A percentile compares a stretch with the other conserved stretches of the same genome.
Evolutionary conservation across 768 basidiomycete species (phyloP).

Genomic region (Kwoniella newhampshirensis): DNA sequence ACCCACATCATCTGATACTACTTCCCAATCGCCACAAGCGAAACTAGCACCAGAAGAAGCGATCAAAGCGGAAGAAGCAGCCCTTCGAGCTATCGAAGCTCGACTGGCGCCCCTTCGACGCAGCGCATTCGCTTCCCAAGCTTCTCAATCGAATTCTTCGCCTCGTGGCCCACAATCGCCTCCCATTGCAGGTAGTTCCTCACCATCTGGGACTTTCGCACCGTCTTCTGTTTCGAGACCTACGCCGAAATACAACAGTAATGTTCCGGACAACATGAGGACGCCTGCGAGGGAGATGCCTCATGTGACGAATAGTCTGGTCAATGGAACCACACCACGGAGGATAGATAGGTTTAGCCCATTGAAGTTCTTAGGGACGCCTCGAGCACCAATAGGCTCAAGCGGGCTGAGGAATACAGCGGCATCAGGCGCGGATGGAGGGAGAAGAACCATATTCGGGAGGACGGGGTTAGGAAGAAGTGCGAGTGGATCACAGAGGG

Average conservation of each 20-base stretch:
- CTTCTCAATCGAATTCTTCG: background rate
- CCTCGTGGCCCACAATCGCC: constrained; percentile 10
- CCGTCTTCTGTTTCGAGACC: constrained; percentile 15
- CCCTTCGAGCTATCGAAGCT: constrained; percentile 40
- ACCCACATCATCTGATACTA: background rate
- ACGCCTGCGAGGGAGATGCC: constrained; percentile 23
- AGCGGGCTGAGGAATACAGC: constrained; percentile 18
- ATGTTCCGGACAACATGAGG: background rate
- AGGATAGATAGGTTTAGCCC: constrained; percentile 35
- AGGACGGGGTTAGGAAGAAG: constrained; percentile 12
- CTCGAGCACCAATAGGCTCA: constrained; percentile 14
- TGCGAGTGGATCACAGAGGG: background rate
- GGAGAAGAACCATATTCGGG: constrained; percentile 23
- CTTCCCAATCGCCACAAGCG: constrained; percentile 2
- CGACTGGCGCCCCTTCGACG: constrained; percentile 29
- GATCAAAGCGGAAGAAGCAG: constrained; percentile 47
- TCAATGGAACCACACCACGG: constrained; percentile 36
- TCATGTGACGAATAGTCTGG: constrained; percentile 36
- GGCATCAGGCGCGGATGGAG: background rate
- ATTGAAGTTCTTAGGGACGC: constrained; percentile 27
- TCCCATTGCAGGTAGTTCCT: background rate
- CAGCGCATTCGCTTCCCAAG: background rate
- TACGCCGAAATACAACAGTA: constrained; percentile 13
- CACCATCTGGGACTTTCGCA: background rate
- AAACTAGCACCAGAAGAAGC: constrained; percentile 42